phyloP scores from a whole-genome alignment of 352 stramenopile genomes.

The Phytopythium montanum region DNA sequence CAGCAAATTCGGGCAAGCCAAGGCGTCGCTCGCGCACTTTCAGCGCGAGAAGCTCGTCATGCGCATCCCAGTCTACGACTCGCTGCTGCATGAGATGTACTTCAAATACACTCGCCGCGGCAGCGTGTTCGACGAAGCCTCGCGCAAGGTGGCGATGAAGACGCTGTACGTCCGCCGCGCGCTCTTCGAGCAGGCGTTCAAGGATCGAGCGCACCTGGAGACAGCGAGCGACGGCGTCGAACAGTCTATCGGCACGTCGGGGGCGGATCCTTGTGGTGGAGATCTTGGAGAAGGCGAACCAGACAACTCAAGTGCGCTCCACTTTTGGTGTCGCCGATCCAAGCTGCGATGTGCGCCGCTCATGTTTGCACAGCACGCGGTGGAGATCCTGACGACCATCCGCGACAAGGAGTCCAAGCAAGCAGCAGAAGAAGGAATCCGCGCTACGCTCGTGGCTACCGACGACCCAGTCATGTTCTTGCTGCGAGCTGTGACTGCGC shows the following conservation, averaged over 20 bases:
- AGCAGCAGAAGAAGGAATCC: slow-evolving; percentile 41
- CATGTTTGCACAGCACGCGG: slow-evolving; percentile 71
- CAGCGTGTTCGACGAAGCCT: slow-evolving; percentile 52
- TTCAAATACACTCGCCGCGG: slow-evolving; percentile 72
- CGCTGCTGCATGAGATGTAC: slow-evolving; percentile 70
- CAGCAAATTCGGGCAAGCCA: slow-evolving; percentile 25
- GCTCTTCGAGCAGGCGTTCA: slow-evolving; percentile 54
- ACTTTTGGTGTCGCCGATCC: slow-evolving; percentile 51
- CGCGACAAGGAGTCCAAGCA: slow-evolving; percentile 66
- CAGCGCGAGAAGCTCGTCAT: slow-evolving; percentile 43
- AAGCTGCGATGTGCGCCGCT: slow-evolving; percentile 42
- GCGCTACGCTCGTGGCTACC: slow-evolving; percentile 38
- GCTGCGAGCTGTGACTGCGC: slow-evolving; percentile 39
- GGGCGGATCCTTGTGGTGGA: neutral
- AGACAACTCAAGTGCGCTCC: slow-evolving; percentile 24
- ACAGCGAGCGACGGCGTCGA: neutral
- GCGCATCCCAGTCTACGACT: slow-evolving; percentile 61
- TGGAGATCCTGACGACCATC: slow-evolving; percentile 64
- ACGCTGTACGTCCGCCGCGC: slow-evolving; percentile 53
- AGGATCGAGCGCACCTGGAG: slow-evolving; percentile 34
- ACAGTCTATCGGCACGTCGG: neutral
- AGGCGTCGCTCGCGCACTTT: slow-evolving; percentile 39
- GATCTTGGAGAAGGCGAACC: neutral
- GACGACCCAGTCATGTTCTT: slow-evolving; percentile 56
- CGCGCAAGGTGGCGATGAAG: slow-evolving; percentile 49